A percentile compares a stretch with the other conserved stretches of the same genome.
These are phyloP conservation scores for Claviceps africana DNA, from an alignment of 2,329 filamentous ascomycete species.

Conservation along the genomic window DNA sequence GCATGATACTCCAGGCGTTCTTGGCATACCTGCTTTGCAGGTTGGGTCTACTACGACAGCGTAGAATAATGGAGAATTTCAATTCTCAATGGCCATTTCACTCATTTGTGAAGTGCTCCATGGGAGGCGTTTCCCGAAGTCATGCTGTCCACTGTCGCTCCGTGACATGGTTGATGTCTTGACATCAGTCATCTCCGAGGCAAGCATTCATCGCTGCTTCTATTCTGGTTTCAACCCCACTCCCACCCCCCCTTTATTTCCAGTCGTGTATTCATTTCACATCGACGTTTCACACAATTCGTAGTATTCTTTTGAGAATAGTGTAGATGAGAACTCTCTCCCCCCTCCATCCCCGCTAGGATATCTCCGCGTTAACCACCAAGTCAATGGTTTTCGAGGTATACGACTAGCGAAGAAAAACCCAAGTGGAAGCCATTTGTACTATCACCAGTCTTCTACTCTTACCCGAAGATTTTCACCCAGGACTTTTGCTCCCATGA, in stretches of 20 bases:
- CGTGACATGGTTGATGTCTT: slow-evolving; percentile 3
- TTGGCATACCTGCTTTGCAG: slow-evolving; percentile 11
- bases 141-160: slow-evolving; percentile 8
- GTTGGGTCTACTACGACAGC: slow-evolving; percentile 21
- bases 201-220: background rate
- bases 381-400: slow-evolving; percentile 68
- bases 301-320: slow-evolving; percentile 8
- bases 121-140: slow-evolving; percentile 64
- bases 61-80: slow-evolving; percentile 30
- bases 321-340: background rate
- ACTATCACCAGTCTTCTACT: slow-evolving; percentile 37
- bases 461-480: slow-evolving; percentile 73
- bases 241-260: too few species aligned
- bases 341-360: slow-evolving; percentile 43
- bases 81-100: slow-evolving; percentile 63
- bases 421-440: slow-evolving; percentile 26
- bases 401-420: slow-evolving; percentile 87
- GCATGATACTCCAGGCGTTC: slow-evolving; percentile 23
- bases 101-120: slow-evolving; percentile 56
- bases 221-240: too few species aligned
- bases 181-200: background rate
- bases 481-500: slow-evolving; percentile 45
- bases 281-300: background rate
- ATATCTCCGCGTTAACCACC: slow-evolving; percentile 78
- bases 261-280: too few species aligned